Percentiles rank a stretch among this genome's conserved stretches.
phyloP scores from a whole-genome alignment of 148 eudicot genomes.

The Cornus kousa region DNA sequence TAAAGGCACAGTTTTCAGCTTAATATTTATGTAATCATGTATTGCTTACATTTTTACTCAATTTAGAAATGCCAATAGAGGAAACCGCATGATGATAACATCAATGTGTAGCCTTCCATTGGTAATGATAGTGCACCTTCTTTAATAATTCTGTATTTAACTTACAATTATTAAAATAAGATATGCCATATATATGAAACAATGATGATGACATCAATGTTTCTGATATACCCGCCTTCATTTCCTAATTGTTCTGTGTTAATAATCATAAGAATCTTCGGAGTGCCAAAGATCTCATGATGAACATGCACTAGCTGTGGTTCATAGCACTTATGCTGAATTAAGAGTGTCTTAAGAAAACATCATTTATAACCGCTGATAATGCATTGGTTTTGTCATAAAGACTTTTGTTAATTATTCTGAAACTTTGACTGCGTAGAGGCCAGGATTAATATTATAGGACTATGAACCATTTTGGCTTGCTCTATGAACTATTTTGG shows the following conservation, averaged over 20 bases:
- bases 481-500: background rate
- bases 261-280: background rate
- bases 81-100: background rate
- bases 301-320: background rate
- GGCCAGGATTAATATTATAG: background rate
- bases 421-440: background rate
- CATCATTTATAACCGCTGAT: background rate
- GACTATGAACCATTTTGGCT: too few species aligned
- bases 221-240: background rate
- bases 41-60: background rate
- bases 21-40: slow-evolving; percentile 3
- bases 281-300: background rate
- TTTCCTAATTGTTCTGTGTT: background rate
- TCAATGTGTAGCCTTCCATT: background rate
- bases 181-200: background rate
- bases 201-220: background rate
- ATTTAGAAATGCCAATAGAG: background rate
- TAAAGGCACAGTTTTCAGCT: slow-evolving; percentile 53
- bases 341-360: background rate
- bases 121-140: background rate
- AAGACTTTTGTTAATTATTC: background rate
- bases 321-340: background rate
- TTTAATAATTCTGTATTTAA: too few species aligned
- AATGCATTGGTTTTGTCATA: background rate
- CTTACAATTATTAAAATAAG: background rate